These are phyloP conservation scores for Cyclotella cryptica DNA, from an alignment of 108 stramenopile genomes.

Conservation along the genomic window DNA sequence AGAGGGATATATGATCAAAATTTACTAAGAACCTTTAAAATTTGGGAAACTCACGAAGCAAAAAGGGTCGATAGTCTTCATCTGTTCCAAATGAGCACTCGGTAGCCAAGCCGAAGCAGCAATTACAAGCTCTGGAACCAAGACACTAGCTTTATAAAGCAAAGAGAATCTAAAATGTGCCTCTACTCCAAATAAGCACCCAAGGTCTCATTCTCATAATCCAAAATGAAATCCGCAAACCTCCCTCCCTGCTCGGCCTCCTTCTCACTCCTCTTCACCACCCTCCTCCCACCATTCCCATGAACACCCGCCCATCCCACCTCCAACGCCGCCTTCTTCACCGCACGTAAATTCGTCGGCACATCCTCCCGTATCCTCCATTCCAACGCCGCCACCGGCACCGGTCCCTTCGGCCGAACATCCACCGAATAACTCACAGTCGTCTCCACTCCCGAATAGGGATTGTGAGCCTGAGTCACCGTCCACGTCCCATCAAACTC, in stretches of 20 bases:
- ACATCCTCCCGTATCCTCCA: slow-evolving; percentile 84
- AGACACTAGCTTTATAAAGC: no score
- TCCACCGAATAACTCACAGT: slow-evolving; percentile 73
- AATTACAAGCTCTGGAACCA: no score
- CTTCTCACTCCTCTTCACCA: slow-evolving; percentile 13
- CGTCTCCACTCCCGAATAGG: slow-evolving; percentile 46
- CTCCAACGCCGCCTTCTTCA: slow-evolving; percentile 69
- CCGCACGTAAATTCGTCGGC: slow-evolving; percentile 72
- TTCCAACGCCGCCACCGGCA: slow-evolving; percentile 77
- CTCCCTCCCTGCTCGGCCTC: slow-evolving; percentile 4
- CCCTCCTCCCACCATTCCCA: slow-evolving; percentile 13
- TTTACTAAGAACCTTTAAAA: no score
- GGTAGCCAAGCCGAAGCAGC: no score
- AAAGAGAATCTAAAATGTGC: no score
- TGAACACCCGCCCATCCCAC: slow-evolving; percentile 56
- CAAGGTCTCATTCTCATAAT: slow-evolving; percentile 53
- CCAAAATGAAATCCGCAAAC: slow-evolving; percentile 53
- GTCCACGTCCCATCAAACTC: slow-evolving; percentile 66
- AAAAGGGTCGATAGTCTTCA: no score
- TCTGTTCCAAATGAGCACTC: no score
- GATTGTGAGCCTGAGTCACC: slow-evolving; percentile 39
- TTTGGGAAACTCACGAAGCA: no score
- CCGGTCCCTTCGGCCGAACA: slow-evolving; percentile 74
- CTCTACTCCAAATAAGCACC: slow-evolving; percentile 44
- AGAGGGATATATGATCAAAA: no score